Base-by-base conservation (phyloP, 768 basidiomycete genomes). In the Hygrophoropsis aurantiaca region DNA sequence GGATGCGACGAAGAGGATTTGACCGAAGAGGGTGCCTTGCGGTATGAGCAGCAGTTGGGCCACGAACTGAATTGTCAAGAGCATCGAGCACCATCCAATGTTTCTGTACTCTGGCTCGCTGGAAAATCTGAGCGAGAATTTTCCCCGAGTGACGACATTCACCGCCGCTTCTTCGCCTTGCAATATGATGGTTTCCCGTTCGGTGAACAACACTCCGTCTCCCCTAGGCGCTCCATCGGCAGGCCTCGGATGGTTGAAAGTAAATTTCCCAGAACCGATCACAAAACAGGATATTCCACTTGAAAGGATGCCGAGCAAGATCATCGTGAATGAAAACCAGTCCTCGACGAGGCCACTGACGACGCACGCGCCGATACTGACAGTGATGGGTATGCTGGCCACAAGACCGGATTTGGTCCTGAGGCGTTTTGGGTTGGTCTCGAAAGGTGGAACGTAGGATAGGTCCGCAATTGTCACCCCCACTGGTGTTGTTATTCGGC, bases 31-130 rank as follows among this genome's bases (percentile, higher is more conserved):
- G 0, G 54, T 42, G 4, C 54, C 56, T 47, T 69, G 68, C 0
- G 69, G 68, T 21, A 68, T 44, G 19, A 70, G 65, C 38, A 70
- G 58, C 4, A 70, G 47, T 46, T 70, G 68, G 18, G 59, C 56
- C 19, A 70, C 43, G 61, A 68, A 69, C 23, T 70, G 68, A 30
- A 58, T 40, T 0, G 64, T 65, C 24, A 68, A 55, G 6, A 70
- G 50, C 36, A 62, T 34, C 11, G 68, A 67, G 25, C 61, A 62
- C 49, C 62, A 53, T 23, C 62, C 60, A 3, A 69, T 67, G 33
- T 56, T 55, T 25, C 39, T 39, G 42, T 62, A 66, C 4, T 53
- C 41, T n/a, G 61, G 55, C 4, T 60, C 62, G 40, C 57, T 60
- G 11, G 40, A 21, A 42, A 62, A 70, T 25, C 16, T 32, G 19